Evolutionary conservation across 2,329 filamentous ascomycete genomes (phyloP).

Genomic region (Dactylellina parvicollis): DNA sequence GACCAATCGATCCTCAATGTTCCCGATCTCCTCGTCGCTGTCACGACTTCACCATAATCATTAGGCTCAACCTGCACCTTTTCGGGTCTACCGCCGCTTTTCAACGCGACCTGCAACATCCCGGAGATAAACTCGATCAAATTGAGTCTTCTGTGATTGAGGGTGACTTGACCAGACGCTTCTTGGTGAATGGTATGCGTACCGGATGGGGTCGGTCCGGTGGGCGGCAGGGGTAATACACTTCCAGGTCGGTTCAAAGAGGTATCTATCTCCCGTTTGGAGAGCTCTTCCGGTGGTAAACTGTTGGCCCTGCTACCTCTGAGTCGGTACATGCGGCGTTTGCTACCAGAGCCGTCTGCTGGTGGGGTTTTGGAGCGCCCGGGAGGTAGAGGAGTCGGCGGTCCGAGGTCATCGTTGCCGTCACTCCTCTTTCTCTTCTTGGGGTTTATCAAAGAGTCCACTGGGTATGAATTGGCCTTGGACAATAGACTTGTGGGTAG

Average conservation of each 20-base stretch:
- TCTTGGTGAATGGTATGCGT: conserved; percentile 54
- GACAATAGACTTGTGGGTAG: conserved; percentile 27
- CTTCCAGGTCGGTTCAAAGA: conserved; percentile 49
- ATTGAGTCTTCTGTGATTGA: conserved; percentile 50
- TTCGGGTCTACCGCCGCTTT: conserved; percentile 52
- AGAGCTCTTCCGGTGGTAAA: conserved; percentile 43
- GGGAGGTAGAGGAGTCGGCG: conserved; percentile 45
- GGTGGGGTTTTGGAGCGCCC: conserved; percentile 62
- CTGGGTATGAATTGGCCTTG: conserved; percentile 26
- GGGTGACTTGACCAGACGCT: conserved; percentile 50
- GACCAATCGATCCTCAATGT: conserved; percentile 61
- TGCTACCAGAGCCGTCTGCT: conserved; percentile 21
- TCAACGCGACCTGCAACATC: conserved; percentile 51
- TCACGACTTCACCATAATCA: conserved; percentile 42
- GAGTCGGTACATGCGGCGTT: conserved; percentile 33
- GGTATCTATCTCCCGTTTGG: conserved; percentile 40
- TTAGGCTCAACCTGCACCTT: conserved; percentile 43
- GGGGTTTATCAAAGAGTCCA: conserved; percentile 22
- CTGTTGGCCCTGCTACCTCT: conserved; percentile 50
- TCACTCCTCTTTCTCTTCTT: conserved; percentile 51
- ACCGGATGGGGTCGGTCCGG: conserved; percentile 43
- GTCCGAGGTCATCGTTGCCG: conserved; percentile 43
- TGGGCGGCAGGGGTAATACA: conserved; percentile 50
- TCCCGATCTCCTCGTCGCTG: conserved; percentile 46
- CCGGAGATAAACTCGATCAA: conserved; percentile 54